phyloP scores from a whole-genome alignment of 441 rosid genomes.

The Cnidoscolus chayamansa region DNA sequence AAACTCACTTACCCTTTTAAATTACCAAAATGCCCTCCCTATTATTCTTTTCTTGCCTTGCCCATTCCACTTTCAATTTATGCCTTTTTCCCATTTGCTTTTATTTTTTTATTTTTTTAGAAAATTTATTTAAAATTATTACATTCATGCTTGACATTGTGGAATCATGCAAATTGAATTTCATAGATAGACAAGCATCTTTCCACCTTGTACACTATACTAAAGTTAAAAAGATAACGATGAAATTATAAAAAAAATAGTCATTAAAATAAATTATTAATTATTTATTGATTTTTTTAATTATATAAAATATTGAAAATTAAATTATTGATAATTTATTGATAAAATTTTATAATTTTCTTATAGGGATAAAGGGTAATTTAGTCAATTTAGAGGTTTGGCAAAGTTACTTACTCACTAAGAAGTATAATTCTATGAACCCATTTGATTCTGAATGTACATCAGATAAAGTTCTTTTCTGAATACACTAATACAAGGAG shows the following conservation, averaged over 20 bases:
- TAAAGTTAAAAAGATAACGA: no score
- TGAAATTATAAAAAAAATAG: no score
- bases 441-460: slow-evolving; percentile 12
- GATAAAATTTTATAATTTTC: no score
- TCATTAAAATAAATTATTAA: no score
- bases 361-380: background rate
- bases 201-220: no score
- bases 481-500: slow-evolving; percentile 8
- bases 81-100: slow-evolving; percentile 17
- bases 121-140: no score
- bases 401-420: slow-evolving; percentile 39
- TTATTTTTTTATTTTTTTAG: background rate
- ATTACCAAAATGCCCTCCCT: slow-evolving; percentile 11
- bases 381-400: slow-evolving; percentile 5
- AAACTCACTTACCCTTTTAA: background rate
- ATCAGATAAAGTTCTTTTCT: slow-evolving; percentile 10
- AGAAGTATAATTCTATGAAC: slow-evolving; percentile 27
- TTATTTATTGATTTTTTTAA: no score
- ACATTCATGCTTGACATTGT: no score
- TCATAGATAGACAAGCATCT: no score
- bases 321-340: no score
- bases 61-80: slow-evolving; percentile 19
- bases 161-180: no score
- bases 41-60: slow-evolving; percentile 43
- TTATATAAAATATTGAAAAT: no score